Evolutionary conservation across 2,329 filamentous ascomycete species (phyloP).

Genomic region (Orbilia oligospora): DNA sequence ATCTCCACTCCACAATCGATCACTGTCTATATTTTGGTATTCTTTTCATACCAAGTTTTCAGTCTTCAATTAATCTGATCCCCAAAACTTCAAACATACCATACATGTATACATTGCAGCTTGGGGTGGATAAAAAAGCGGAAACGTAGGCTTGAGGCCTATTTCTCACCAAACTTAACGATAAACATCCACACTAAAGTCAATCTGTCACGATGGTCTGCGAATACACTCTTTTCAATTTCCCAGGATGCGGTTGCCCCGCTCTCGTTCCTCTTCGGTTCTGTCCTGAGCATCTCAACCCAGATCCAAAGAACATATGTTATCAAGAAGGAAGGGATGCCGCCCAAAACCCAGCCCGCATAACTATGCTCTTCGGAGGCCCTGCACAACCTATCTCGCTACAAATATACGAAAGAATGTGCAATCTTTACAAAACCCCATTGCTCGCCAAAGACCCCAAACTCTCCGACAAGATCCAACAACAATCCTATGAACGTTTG

Average conservation of each 20-base stretch:
- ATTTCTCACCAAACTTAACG: not conserved
- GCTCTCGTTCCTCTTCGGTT: constrained; percentile 52
- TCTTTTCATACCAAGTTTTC: no score
- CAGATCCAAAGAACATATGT: constrained; percentile 3
- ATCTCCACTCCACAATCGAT: no score
- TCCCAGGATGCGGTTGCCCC: constrained; percentile 40
- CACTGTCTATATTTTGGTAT: no score
- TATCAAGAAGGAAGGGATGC: constrained; percentile 8
- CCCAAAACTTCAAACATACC: no score
- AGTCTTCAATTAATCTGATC: no score
- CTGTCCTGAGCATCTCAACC: constrained; percentile 45
- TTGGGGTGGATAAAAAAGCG: no score
- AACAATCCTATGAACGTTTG: not conserved
- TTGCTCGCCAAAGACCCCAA: constrained; percentile 13
- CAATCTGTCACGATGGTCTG: constrained; percentile 30
- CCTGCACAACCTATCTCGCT: not conserved
- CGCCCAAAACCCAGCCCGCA: constrained; percentile 33
- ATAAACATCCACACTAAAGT: not conserved
- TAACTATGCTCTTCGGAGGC: constrained; percentile 44
- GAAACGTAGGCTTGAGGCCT: not conserved
- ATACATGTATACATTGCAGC: no score
- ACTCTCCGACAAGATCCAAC: not conserved
- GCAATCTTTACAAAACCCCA: constrained; percentile 31
- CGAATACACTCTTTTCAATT: constrained; percentile 48
- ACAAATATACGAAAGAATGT: constrained; percentile 22